Evolutionary conservation across 202 grass and related monocot genomes (phyloP), one percentile per base, ranked within the genome.

Genomic region (Elaeis oleifera): DNA sequence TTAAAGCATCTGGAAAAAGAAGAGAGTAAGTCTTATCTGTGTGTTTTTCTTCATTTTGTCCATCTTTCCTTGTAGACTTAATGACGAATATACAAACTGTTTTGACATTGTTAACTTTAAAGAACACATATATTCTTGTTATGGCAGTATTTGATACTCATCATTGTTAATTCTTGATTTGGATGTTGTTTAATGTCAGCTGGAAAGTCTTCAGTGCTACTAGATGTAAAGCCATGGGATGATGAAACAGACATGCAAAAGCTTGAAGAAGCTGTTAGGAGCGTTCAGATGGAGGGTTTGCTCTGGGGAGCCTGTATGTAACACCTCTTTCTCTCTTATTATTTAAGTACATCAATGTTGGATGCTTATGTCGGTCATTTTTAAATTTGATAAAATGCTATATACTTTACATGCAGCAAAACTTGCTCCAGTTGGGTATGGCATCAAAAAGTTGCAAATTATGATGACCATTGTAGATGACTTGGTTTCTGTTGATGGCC

Each of bases 381-480:
- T 17, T 8, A 25, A 23, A 23, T 51, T 64, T 20, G 16, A 64
- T 64, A 21, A 2, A 44, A 44, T 25, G 1, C 11, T 64, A 24
- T 22, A 26, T 72, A 5, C 6, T 36, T 2, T 28, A 39, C 28
- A 52, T 76, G 75, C 84, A 96, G 92, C 94, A 65, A 92, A 97
- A 51, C 82, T 97, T 72, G 89, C 72, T 39, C 79, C 94, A 0
- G 94, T 92, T 70, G 94, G 94, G 1, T 97, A 97, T 67, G 94
- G 94, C 48, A 92, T 99, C 25, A 99, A 99, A 75, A 99, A 99
- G 76, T 19, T 99, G 53, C 88, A 92, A 50, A 99, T 99, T 75
- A 99, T 99, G 88, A 76, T 99, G 88, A 94, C 85, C 19, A 99
- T 99, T 39, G 70, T 99, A 6, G 94, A 99, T 59, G 94, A 99